Conservation (phyloP, 1,284 basidiomycete genomes). For the Dichomitus squalens region DNA sequence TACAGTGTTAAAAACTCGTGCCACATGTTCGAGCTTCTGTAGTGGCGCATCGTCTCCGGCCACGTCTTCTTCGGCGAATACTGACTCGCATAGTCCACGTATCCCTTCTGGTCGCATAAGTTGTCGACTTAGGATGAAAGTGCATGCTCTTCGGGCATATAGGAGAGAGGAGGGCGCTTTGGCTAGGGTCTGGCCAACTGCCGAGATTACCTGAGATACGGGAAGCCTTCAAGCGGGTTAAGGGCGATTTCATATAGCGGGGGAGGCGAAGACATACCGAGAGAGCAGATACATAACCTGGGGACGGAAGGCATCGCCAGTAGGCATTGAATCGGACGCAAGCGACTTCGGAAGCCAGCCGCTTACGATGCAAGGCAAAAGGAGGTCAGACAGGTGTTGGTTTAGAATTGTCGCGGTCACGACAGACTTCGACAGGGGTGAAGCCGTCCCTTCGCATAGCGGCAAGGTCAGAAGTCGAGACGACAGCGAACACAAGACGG, state of each 20-base stretch:
- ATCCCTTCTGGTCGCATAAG: slow-evolving; percentile 69
- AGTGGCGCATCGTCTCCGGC: slow-evolving; percentile 53
- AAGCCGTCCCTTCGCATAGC: slow-evolving; percentile 51
- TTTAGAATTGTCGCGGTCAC: slow-evolving; percentile 65
- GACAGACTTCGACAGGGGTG: slow-evolving; percentile 51
- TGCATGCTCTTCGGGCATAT: slow-evolving; percentile 60
- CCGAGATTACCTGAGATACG: slow-evolving; percentile 63
- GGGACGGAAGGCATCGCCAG: slow-evolving; percentile 43
- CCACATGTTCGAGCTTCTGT: slow-evolving; percentile 69
- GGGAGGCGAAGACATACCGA: slow-evolving; percentile 15
- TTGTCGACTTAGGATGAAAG: slow-evolving; percentile 64
- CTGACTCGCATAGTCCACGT: slow-evolving; percentile 61
- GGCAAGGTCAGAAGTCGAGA: slow-evolving; percentile 49
- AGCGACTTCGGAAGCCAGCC: slow-evolving; percentile 70
- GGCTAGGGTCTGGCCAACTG: slow-evolving; percentile 60
- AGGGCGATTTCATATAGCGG: neutral
- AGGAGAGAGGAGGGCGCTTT: slow-evolving; percentile 40
- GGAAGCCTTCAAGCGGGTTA: slow-evolving; percentile 48
- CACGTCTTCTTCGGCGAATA: slow-evolving; percentile 64
- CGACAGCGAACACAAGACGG: slow-evolving; percentile 43
- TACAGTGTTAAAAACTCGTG: slow-evolving; percentile 56
- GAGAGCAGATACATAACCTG: slow-evolving; percentile 56
- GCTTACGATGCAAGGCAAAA: slow-evolving; percentile 59
- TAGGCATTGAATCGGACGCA: slow-evolving; percentile 42
- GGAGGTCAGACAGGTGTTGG: slow-evolving; percentile 56